Conservation (phyloP, 2,329 filamentous ascomycete genomes). For the Colletotrichum aenigma region DNA sequence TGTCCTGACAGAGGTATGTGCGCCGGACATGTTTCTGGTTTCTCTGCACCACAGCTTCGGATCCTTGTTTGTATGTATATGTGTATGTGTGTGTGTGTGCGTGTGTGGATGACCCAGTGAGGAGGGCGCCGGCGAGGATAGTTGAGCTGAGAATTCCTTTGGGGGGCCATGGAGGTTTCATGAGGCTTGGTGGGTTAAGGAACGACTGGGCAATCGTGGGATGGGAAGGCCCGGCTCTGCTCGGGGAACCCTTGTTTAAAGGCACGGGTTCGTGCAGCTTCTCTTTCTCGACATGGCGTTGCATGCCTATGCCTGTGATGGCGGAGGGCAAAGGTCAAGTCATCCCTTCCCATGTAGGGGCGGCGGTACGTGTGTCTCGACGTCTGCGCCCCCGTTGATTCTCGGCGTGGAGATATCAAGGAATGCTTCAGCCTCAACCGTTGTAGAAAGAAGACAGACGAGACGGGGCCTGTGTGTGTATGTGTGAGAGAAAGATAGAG, state of each 20-base stretch:
- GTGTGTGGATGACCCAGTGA: neutral
- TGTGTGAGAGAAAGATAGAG: neutral
- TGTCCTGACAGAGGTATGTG: neutral
- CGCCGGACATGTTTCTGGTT: neutral
- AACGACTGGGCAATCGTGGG: neutral
- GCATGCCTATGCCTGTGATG: neutral
- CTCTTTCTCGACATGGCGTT: neutral
- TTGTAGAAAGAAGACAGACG: neutral
- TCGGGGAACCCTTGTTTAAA: neutral
- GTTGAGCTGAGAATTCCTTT: neutral
- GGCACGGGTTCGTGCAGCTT: neutral
- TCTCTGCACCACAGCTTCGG: neutral
- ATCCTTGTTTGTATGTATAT: neutral
- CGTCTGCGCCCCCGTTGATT: neutral
- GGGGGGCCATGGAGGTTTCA: neutral
- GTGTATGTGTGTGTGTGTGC: neutral
- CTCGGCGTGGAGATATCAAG: neutral
- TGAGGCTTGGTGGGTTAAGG: neutral
- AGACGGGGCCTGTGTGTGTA: neutral
- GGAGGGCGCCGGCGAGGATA: neutral
- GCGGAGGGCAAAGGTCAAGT: neutral
- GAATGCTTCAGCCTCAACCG: neutral
- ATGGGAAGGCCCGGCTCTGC: neutral
- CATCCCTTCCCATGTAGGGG: neutral
- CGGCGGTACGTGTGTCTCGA: neutral